phyloP scores from a whole-genome alignment of 352 stramenopile species.

The Globisporangium megalacanthum region DNA sequence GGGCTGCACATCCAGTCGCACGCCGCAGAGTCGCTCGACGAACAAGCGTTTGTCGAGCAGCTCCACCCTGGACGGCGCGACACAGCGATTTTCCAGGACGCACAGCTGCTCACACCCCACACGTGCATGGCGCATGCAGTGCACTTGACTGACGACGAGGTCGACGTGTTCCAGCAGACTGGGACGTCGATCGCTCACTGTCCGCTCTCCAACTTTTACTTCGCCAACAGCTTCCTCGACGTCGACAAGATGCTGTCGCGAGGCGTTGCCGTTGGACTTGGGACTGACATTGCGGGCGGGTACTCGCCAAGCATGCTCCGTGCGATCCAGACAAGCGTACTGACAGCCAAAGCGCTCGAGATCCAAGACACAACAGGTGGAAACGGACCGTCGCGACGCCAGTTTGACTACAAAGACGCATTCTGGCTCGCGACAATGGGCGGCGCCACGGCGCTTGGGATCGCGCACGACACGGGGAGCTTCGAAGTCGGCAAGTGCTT shows the following conservation, averaged over 20 bases:
- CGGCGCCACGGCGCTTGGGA: slow-evolving; percentile 59
- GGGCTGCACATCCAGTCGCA: slow-evolving; percentile 83
- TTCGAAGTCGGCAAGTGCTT: slow-evolving; percentile 81
- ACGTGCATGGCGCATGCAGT: slow-evolving; percentile 88
- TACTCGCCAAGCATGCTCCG: slow-evolving; percentile 89
- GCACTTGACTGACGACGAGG: slow-evolving; percentile 63
- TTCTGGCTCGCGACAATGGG: slow-evolving; percentile 88
- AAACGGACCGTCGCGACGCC: too few relatives aligned
- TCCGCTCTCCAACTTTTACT: slow-evolving; percentile 90
- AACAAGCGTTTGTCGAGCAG: slow-evolving; percentile 72
- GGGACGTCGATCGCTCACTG: slow-evolving; percentile 83
- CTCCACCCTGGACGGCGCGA: slow-evolving; percentile 65
- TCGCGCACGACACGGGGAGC: slow-evolving; percentile 69
- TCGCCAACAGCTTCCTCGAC: slow-evolving; percentile 68
- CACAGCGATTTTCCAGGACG: slow-evolving; percentile 61
- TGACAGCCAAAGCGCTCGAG: slow-evolving; percentile 62
- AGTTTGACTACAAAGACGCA: slow-evolving; percentile 71
- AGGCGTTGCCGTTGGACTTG: slow-evolving; percentile 55
- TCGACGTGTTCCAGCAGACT: slow-evolving; percentile 36
- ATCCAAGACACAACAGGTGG: too few relatives aligned
- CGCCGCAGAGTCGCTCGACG: slow-evolving; percentile 76
- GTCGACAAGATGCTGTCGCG: slow-evolving; percentile 47
- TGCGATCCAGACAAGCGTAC: slow-evolving; percentile 72
- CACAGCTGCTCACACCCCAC: slow-evolving; percentile 54
- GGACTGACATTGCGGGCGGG: slow-evolving; percentile 89